phyloP scores from a whole-genome alignment of 495 filamentous ascomycete genomes.

The Apodospora peruviana region DNA sequence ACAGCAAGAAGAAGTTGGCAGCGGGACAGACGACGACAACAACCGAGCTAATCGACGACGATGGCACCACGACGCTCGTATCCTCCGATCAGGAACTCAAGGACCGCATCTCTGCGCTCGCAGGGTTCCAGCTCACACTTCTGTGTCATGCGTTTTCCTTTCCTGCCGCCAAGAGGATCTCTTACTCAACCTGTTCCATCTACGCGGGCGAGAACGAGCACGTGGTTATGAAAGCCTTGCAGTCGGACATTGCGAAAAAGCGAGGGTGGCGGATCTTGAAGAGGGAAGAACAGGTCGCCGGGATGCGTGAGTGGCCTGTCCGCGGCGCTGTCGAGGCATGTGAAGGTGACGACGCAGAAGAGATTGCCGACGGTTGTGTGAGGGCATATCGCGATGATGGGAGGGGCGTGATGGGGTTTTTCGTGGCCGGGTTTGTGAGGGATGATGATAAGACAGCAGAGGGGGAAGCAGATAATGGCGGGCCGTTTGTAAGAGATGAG shows the following conservation, averaged over 20 bases:
- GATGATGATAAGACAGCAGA: conserved; percentile 17
- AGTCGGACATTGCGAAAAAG: conserved; percentile 55
- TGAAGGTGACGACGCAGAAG: conserved; percentile 30
- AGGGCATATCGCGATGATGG: conserved; percentile 74
- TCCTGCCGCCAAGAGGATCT: conserved; percentile 67
- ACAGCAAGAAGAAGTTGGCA: conserved; percentile 40
- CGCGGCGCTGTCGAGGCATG: conserved; percentile 65
- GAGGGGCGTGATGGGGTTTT: conserved; percentile 56
- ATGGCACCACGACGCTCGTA: conserved; percentile 36
- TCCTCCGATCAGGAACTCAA: conserved; percentile 38
- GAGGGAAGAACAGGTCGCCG: conserved; percentile 63
- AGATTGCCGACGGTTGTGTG: conserved; percentile 66
- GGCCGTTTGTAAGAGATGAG: conserved; percentile 35
- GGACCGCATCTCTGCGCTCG: conserved; percentile 62
- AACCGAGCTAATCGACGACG: conserved; percentile 41
- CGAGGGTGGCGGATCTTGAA: conserved; percentile 72
- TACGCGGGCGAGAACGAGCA: conserved; percentile 81
- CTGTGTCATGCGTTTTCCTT: conserved; percentile 80
- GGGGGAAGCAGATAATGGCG: conserved; percentile 12
- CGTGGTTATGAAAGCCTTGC: conserved; percentile 67
- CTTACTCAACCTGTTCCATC: conserved; percentile 90
- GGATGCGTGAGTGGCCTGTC: conserved; percentile 65
- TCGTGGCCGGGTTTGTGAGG: conserved; percentile 42
- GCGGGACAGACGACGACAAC: conserved; percentile 25
- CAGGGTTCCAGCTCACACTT: conserved; percentile 70